Evolutionary conservation across 2,329 filamentous ascomycete genomes (phyloP).

Genomic region (Calonectria montana): DNA sequence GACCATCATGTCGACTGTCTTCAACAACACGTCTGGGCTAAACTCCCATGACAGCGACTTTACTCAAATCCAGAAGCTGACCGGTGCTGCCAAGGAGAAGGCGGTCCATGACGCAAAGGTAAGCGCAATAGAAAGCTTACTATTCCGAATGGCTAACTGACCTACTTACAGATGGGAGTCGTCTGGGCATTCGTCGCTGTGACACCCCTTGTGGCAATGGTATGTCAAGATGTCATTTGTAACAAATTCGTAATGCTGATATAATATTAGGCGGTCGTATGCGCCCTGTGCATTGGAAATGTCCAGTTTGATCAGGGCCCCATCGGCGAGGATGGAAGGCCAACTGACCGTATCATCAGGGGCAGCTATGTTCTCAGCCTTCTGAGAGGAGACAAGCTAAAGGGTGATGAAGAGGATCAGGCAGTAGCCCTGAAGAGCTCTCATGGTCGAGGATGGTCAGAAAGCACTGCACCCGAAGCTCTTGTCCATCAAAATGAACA

Average conservation of each 20-base stretch:
- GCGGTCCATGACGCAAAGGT: slow-evolving; percentile 43
- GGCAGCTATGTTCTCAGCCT: slow-evolving; percentile 46
- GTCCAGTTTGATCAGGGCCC: slow-evolving; percentile 43
- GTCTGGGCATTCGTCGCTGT: slow-evolving; percentile 74
- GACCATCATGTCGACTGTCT: slow-evolving; percentile 76
- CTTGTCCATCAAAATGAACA: slow-evolving; percentile 4
- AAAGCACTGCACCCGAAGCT: slow-evolving; percentile 7
- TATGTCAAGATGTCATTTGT: slow-evolving; percentile 32
- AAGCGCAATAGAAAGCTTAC: slow-evolving; percentile 1
- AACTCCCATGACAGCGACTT: slow-evolving; percentile 39
- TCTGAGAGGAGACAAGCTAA: slow-evolving; percentile 29
- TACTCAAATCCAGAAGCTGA: slow-evolving; percentile 31
- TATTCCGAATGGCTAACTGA: background rate
- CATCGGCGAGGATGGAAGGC: slow-evolving; percentile 39
- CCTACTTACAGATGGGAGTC: slow-evolving; percentile 59
- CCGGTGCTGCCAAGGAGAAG: slow-evolving; percentile 23
- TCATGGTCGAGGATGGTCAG: slow-evolving; percentile 16
- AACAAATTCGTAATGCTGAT: slow-evolving; percentile 13
- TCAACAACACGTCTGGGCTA: slow-evolving; percentile 66
- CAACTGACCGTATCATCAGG: slow-evolving; percentile 43
- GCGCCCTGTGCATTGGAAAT: slow-evolving; percentile 45
- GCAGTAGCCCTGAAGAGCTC: slow-evolving; percentile 30
- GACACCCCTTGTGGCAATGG: slow-evolving; percentile 65
- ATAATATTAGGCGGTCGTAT: slow-evolving; percentile 38
- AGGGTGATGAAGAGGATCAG: slow-evolving; percentile 26